Base-by-base conservation (phyloP, 371 early-diverging fungal genomes). In the Mucor circinelloides region DNA sequence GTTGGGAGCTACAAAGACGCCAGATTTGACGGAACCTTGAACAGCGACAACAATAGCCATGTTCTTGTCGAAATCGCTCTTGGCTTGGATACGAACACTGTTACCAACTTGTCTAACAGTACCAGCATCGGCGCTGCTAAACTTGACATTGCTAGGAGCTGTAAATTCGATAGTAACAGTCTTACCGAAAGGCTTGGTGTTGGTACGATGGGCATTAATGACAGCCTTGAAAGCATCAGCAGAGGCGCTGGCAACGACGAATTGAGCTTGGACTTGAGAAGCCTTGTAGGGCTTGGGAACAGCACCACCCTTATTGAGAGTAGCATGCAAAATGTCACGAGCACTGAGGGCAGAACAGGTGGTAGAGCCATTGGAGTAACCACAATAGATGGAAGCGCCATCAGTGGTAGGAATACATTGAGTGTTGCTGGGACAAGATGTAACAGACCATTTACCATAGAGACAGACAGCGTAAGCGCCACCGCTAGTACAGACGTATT, bases 1-100 rank as follows among this genome's bases (percentile, higher is more conserved):
- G 17, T 42, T 57, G 17, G 78, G 76, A 17, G 78, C 78, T 34
- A 73, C 71, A 72, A 82, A 82, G 21, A 82, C 69, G 17, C 68
- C 70, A 17, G 64, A 61, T 10, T 67, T 9, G 13, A 79, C 52
- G 6, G 68, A 58, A 36, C 82, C 82, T 8, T 52, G 55, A 42
- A 79, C 40, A 9, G 32, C 27, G 25, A 73, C 44, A 13, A 81
- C 70, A 10, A 81, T 21, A 6, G 73, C 21, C 76, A 79, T 79
- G 54, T 72, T 73, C 55, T 66, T 62, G n/a, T 72, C 69, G 15
- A 66, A 63, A 1, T 62, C 62, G 27, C 74, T 75, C 25, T 67
- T 60, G 52, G 75, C 59, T 32, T 70, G 67, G 46, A 77, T 56
- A 19, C 71, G 67, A 21, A 76, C 81, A 0, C 27, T 66, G 31